Evolutionary conservation across 257 asterid species (phyloP).

Genomic region (Eucommia ulmoides): DNA sequence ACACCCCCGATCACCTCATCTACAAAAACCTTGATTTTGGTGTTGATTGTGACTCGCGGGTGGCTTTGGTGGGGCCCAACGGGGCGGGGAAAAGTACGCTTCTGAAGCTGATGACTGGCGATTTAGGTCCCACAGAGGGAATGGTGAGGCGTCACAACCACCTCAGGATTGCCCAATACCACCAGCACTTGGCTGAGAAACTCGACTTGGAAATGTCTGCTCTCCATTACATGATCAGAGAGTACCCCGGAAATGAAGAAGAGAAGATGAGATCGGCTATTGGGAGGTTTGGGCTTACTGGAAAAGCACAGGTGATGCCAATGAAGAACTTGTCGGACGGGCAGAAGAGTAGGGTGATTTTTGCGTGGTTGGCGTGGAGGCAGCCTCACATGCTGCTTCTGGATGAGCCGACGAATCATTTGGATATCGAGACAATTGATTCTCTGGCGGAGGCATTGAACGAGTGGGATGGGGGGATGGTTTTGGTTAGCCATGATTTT

Average conservation of each 20-base stretch:
- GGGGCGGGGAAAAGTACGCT: slow-evolving; percentile 98
- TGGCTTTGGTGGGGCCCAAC: slow-evolving; percentile 95
- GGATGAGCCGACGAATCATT: slow-evolving; percentile 97
- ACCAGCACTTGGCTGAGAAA: slow-evolving; percentile 3
- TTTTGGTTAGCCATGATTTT: slow-evolving; percentile 93
- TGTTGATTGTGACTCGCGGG: slow-evolving; percentile 89
- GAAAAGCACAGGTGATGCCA: background rate
- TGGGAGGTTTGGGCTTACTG: background rate
- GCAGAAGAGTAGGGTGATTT: background rate
- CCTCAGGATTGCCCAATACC: slow-evolving; percentile 2
- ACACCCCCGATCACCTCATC: slow-evolving; percentile 76
- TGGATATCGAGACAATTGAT: slow-evolving; percentile 94
- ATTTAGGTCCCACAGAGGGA: slow-evolving; percentile 1
- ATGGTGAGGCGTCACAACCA: slow-evolving; percentile 1
- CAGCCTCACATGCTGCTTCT: slow-evolving; percentile 77
- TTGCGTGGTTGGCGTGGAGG: slow-evolving; percentile 50
- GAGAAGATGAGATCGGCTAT: slow-evolving; percentile 60
- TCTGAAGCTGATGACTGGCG: slow-evolving; percentile 53
- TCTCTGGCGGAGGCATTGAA: slow-evolving; percentile 41
- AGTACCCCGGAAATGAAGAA: slow-evolving; percentile 20
- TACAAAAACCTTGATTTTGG: slow-evolving; percentile 88
- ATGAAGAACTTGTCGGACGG: slow-evolving; percentile 13
- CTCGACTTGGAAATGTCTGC: slow-evolving; percentile 1
- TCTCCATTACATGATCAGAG: background rate
- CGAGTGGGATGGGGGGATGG: slow-evolving; percentile 26